A percentile compares a stretch with the other conserved stretches of the same genome.
These are phyloP conservation scores for Nissolia schottii DNA, from an alignment of 306 rosid species.

Conservation along the genomic window DNA sequence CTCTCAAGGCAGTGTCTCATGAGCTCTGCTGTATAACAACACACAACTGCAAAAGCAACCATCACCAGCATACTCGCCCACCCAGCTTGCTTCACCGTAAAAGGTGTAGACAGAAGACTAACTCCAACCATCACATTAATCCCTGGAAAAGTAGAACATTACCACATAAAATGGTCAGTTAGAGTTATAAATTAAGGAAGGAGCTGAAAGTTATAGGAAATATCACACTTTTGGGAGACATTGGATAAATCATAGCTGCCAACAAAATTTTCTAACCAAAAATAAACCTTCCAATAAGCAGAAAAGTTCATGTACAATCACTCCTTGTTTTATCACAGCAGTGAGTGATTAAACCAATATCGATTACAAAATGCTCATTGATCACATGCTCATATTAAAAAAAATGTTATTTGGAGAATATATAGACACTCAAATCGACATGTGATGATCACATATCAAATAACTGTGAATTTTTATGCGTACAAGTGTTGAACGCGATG, in stretches of 20 bases:
- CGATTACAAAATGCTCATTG: background rate
- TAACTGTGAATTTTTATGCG: no score
- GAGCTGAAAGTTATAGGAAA: background rate
- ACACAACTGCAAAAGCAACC: constrained; percentile 56
- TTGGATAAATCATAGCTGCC: background rate
- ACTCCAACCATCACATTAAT: constrained; percentile 82
- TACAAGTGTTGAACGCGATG: no score
- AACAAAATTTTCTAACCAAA: background rate
- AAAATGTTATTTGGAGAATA: no score
- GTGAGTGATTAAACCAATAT: background rate
- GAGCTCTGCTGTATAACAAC: constrained; percentile 78
- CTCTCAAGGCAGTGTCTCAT: constrained; percentile 75
- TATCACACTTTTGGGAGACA: background rate
- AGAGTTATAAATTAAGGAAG: background rate
- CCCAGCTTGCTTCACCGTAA: constrained; percentile 67
- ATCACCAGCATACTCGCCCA: constrained; percentile 70
- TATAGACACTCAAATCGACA: no score
- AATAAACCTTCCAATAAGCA: background rate
- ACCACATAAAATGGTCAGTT: background rate
- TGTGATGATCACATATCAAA: no score
- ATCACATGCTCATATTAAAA: background rate
- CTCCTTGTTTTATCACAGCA: background rate
- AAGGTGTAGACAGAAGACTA: constrained; percentile 76
- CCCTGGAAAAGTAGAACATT: constrained; percentile 40
- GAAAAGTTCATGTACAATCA: background rate